Conservation (phyloP, 345 rosid genomes). For the Cardamine chenopodiifolia region DNA sequence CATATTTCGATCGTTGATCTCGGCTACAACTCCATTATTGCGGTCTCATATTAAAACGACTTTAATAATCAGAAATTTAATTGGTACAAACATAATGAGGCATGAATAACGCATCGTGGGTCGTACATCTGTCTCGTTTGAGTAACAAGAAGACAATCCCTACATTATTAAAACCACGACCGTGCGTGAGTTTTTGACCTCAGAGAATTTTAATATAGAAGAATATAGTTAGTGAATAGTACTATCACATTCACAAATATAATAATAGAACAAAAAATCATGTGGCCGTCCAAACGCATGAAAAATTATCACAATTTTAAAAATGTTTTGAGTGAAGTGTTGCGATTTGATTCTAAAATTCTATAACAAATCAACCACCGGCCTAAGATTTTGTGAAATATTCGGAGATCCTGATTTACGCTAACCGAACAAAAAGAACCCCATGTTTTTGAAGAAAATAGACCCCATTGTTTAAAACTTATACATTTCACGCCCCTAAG, state of each 20-base stretch:
- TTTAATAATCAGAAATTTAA: not conserved
- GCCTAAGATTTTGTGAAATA: not conserved
- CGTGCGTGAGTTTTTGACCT: not conserved
- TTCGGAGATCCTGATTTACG: slow-evolving; percentile 32
- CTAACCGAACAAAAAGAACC: slow-evolving; percentile 1
- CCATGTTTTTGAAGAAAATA: not conserved
- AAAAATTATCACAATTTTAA: not conserved
- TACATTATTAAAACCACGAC: not conserved
- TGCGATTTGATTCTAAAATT: not conserved
- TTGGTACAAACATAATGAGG: slow-evolving; percentile 5
- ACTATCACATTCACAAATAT: not conserved
- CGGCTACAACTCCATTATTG: not conserved
- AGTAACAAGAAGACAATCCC: not conserved
- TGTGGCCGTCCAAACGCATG: slow-evolving; percentile 19
- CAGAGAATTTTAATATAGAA: not conserved
- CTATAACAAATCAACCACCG: slow-evolving; percentile 6
- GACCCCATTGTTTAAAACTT: not conserved
- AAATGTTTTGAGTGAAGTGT: slow-evolving; percentile 19
- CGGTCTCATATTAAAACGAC: not conserved
- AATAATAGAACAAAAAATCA: not conserved
- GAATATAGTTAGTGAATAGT: not conserved
- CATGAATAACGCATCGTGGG: slow-evolving; percentile 14
- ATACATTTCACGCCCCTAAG: slow-evolving; percentile 14
- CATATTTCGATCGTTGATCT: not conserved
- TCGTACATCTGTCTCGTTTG: not conserved